Evolutionary conservation across 2,329 filamentous ascomycete species (phyloP), one percentile per base, ranked within the genome.

Genomic region (Colletotrichum salicis): DNA sequence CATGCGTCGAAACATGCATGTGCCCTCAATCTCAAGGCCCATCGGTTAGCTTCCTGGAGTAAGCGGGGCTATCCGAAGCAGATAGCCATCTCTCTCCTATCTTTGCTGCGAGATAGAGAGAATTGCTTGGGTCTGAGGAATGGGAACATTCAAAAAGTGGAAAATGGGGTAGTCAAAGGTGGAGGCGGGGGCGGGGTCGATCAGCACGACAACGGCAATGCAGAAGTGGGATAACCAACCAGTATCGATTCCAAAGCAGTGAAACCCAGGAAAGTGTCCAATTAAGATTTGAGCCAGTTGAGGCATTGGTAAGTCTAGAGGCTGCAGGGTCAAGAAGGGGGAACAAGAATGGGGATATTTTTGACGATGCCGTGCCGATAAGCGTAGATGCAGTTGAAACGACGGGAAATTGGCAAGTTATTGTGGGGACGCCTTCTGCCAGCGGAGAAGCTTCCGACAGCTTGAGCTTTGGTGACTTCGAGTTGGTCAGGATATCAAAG

Each of bases 401-500:
- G n/a, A 33, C 37, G 41, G 41, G 19, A 24, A 55, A 29, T 2
- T 22, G n/a, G 37, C 24, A 45, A 41, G 31, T 45, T 8, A 45
- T 27, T 33, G 64, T 55, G 56, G 64, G 56, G 64, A 67, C n/a
- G 52, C 41, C 56, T 61, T 33, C 10, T 57, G 29, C 27, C 11
- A 65, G 54, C 45, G 54, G 61, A 1, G 33, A 52, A 13, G 55
- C 29, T 15, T 45, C 52, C 1, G 22, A 31, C 19, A 15, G 11
- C 37, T 15, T 12, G 5, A 5, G n/a, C 5, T 15, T 12, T 12
- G 19, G 12, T 48, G 29, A 11, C 8, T 29, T 13, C 24, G 6
- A 61, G 27, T 27, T 13, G 22, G 5, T 13, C 27, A 3, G 6
- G 15, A 8, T 31, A 29, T 24, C 19, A 12, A 37, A 19, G 29